Percentiles rank a stretch among this genome's conserved stretches.
These are phyloP conservation scores for Dendrothele bispora DNA, from an alignment of 768 basidiomycete species.

Conservation along the genomic window DNA sequence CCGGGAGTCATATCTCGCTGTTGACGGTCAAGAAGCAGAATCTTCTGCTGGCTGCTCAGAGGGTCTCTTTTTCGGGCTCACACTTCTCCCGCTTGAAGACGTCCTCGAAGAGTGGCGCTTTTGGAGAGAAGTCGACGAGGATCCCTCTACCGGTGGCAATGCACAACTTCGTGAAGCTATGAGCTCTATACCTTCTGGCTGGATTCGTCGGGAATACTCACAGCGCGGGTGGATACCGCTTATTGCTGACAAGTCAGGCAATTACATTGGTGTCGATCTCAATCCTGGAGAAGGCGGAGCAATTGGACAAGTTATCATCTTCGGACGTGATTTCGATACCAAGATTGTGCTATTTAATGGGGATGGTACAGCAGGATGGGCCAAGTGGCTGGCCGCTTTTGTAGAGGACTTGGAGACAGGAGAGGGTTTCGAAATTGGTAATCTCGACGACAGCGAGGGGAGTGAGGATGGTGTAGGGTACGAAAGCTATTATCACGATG, in stretches of 20 bases:
- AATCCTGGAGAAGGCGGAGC: constrained; percentile 78
- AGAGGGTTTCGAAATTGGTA: constrained; percentile 83
- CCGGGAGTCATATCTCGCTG: constrained; percentile 85
- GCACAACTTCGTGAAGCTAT: constrained; percentile 67
- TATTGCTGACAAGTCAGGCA: constrained; percentile 89
- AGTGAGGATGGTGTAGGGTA: constrained; percentile 87
- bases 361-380: constrained; percentile 92
- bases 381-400: constrained; percentile 87
- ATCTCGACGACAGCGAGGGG: constrained; percentile 59
- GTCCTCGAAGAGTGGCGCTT: constrained; percentile 95
- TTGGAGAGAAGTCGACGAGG: constrained; percentile 92
- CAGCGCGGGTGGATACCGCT: constrained; percentile 97
- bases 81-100: constrained; percentile 89
- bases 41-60: constrained; percentile 84
- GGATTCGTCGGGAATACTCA: constrained; percentile 89
- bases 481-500: constrained; percentile 84
- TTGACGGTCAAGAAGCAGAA: constrained; percentile 94
- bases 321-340: constrained; percentile 98
- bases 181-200: constrained; percentile 87
- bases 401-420: constrained; percentile 91
- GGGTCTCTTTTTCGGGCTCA: constrained; percentile 94
- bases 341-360: constrained; percentile 95
- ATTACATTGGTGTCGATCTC: constrained; percentile 95
- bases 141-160: constrained; percentile 84
- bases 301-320: constrained; percentile 93